phyloP scores from a whole-genome alignment of 345 rosid species.

The Carallia pectinifolia region DNA sequence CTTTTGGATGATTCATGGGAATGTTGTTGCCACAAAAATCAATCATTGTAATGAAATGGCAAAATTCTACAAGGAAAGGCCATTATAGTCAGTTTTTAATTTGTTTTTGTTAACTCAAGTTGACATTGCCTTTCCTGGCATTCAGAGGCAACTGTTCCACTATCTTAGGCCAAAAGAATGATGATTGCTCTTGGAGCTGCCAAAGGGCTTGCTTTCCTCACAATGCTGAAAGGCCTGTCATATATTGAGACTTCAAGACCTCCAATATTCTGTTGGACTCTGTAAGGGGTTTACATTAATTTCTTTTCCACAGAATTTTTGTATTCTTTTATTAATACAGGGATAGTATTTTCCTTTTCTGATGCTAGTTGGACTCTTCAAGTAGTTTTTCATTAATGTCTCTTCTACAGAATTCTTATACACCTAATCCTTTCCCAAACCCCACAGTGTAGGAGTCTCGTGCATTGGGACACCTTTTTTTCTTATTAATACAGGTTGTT shows the following conservation, averaged over 20 bases:
- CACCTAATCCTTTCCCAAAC: too few species aligned
- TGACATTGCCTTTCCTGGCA: constrained; percentile 27
- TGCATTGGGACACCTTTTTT: too few species aligned
- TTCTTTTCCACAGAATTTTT: constrained; percentile 1
- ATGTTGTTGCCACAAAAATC: background rate
- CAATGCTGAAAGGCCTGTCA: constrained; percentile 92
- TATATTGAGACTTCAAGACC: constrained; percentile 94
- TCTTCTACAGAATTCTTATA: too few species aligned
- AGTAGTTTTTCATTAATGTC: too few species aligned
- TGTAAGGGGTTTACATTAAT: constrained; percentile 40
- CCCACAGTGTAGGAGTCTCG: too few species aligned
- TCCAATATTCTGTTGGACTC: constrained; percentile 93
- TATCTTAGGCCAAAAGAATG: constrained; percentile 88
- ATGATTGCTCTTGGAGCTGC: constrained; percentile 99
- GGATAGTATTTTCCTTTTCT: background rate
- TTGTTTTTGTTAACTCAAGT: constrained; percentile 21
- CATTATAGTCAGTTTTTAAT: background rate
- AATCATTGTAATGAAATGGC: background rate
- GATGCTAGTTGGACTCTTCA: constrained; percentile 16
- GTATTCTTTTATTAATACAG: constrained; percentile 1
- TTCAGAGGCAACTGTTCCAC: constrained; percentile 75
- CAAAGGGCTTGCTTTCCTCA: constrained; percentile 98
- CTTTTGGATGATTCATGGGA: background rate
- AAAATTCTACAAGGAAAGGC: background rate
- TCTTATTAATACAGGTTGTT: background rate